Evolutionary conservation across 2,329 filamentous ascomycete species (phyloP).

Genomic region (Trichoderma atroviride): DNA sequence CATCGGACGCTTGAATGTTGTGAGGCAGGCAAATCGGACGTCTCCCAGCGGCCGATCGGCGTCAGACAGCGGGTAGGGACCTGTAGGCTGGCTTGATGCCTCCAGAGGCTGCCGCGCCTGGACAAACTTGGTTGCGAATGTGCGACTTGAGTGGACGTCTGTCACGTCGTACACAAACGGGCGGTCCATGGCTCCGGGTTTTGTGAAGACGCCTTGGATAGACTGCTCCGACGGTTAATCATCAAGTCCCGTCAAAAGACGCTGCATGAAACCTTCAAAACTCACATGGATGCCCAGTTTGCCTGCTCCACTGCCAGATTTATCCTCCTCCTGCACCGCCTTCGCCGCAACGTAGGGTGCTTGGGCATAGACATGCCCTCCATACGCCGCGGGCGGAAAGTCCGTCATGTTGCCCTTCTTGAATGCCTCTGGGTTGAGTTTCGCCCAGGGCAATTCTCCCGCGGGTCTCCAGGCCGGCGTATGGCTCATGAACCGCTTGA

Average conservation of each 20-base stretch:
- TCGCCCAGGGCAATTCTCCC: constrained; percentile 37
- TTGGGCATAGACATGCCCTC: constrained; percentile 44
- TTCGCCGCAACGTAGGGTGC: constrained; percentile 43
- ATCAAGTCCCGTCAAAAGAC: background rate
- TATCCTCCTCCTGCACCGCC: constrained; percentile 40
- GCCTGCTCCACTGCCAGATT: constrained; percentile 21
- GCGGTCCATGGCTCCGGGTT: constrained; percentile 49
- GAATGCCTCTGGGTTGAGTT: constrained; percentile 24
- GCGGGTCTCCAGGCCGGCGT: constrained; percentile 41
- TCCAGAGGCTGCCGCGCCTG: constrained; percentile 51
- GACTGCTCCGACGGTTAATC: constrained; percentile 43
- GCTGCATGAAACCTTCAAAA: background rate
- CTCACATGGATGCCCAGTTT: constrained; percentile 45
- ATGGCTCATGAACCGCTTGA: constrained; percentile 38
- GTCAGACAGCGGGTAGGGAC: constrained; percentile 47
- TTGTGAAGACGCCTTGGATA: constrained; percentile 59
- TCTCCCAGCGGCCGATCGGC: constrained; percentile 43
- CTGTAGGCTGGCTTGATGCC: constrained; percentile 42
- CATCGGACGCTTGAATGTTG: constrained; percentile 53
- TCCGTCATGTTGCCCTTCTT: background rate
- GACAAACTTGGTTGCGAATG: constrained; percentile 54
- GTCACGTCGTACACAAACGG: constrained; percentile 58
- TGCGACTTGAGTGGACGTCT: constrained; percentile 48
- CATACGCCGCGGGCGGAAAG: constrained; percentile 32
- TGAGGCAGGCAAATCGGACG: constrained; percentile 54